Evolutionary conservation across 306 rosid genomes (phyloP).

Genomic region (Vicia faba): DNA sequence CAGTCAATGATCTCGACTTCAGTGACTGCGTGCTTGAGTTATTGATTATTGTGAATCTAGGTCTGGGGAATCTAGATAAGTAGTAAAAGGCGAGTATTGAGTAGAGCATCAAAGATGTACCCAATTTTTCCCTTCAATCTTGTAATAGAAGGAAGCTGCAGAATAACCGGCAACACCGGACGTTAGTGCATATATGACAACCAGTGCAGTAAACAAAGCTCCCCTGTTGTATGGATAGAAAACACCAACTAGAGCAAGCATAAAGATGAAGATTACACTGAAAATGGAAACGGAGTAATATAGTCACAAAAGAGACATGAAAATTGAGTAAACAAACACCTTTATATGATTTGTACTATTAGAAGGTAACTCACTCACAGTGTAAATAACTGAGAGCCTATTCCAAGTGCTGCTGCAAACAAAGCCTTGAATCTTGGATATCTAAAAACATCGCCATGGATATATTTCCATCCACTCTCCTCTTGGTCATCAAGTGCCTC

Average conservation of each 20-base stretch:
- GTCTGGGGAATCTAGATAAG: neutral
- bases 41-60: neutral
- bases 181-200: slow-evolving; percentile 50
- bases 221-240: slow-evolving; percentile 62
- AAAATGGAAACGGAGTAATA: slow-evolving; percentile 32
- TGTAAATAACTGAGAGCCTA: slow-evolving; percentile 50
- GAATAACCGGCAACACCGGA: slow-evolving; percentile 56
- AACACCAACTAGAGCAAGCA: slow-evolving; percentile 58
- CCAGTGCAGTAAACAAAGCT: slow-evolving; percentile 55
- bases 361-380: slow-evolving; percentile 49
- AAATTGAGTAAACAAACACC: slow-evolving; percentile 2
- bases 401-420: slow-evolving; percentile 56
- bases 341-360: slow-evolving; percentile 13
- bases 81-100: neutral
- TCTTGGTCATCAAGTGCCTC: slow-evolving; percentile 49
- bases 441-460: slow-evolving; percentile 56
- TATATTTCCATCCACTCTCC: slow-evolving; percentile 53
- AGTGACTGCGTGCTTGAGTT: neutral
- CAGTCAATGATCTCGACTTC: neutral
- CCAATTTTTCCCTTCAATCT: slow-evolving; percentile 55
- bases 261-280: slow-evolving; percentile 52
- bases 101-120: slow-evolving; percentile 18
- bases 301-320: slow-evolving; percentile 12
- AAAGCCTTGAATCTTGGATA: slow-evolving; percentile 47
- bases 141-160: slow-evolving; percentile 55